Evolutionary conservation across 1,139 yeast species (phyloP), one percentile per base, ranked within the genome.

Genomic region (Taphrina flavorubra): DNA sequence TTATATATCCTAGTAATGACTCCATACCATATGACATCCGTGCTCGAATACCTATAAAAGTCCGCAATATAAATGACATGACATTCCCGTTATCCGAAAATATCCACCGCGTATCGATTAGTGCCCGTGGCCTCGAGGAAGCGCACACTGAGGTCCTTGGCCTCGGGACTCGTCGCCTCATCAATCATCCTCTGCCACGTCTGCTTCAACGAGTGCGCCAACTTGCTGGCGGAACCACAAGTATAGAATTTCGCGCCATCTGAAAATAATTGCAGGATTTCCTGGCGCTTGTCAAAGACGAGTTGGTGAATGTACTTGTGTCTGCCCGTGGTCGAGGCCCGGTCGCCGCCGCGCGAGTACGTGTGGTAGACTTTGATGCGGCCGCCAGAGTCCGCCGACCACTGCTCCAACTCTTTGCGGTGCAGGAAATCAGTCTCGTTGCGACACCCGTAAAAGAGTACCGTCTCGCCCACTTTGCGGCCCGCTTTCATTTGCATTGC

Each of bases 401-500:
- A 62, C 34, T 44, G 14, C 13, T 70, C 62, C 72, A 73, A 70
- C 49, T 72, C 74, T 20, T 66, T 69, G 31, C 63, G 44, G 67
- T 72, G 72, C 49, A 72, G 39, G 49, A 70, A 72, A 56, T 72
- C 74, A 34, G 66, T 72, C 39, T 81, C 78, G 34, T 85, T 82
- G 82, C 98, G 86, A 78, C 94, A 90, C 34, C 99, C 99, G 77
- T 85, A 92, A 78, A 92, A 94, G 71, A 94, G 82, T 53, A 91
- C 71, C 60, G 89, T 84, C 73, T 88, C 85, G 68, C 98, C 98
- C 62, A 90, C 80, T 37, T 84, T 85, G 36, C 81, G 79, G 51
- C 86, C 86, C 7, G 71, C 68, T 67, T 82, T 81, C 47, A 83
- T 82, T 74, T 82, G 84, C 69, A 83, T 80, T 63, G 85, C 88